These are phyloP conservation scores for Geranium brycei DNA, from an alignment of 345 rosid genomes.

Conservation along the genomic window DNA sequence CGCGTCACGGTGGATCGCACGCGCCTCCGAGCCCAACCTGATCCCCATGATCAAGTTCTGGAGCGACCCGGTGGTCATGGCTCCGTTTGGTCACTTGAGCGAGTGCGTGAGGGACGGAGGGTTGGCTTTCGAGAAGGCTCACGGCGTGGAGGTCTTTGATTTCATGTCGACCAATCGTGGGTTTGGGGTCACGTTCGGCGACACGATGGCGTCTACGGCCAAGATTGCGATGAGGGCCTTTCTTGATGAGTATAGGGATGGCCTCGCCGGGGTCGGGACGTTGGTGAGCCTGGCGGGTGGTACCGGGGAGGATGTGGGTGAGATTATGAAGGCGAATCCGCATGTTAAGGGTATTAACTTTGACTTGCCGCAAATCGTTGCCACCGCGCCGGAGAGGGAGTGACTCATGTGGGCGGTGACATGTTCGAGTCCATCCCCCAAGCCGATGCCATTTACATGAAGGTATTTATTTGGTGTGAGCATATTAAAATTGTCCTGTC, in stretches of 20 bases:
- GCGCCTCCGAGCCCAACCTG: slow-evolving; percentile 12
- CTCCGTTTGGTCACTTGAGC: slow-evolving; percentile 17
- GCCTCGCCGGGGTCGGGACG: slow-evolving; percentile 3
- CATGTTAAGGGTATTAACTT: slow-evolving; percentile 13
- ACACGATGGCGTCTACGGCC: too few species aligned
- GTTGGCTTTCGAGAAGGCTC: too few species aligned
- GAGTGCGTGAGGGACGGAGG: background rate
- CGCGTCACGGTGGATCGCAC: slow-evolving; percentile 23
- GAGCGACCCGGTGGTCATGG: slow-evolving; percentile 12
- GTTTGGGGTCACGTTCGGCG: too few species aligned
- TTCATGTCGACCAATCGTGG: too few species aligned
- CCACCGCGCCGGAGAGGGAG: background rate
- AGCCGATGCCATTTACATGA: background rate
- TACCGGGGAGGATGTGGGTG: slow-evolving; percentile 4
- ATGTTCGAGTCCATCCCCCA: background rate
- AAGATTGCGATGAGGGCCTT: background rate
- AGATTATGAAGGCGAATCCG: slow-evolving; percentile 13
- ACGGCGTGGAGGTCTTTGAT: too few species aligned
- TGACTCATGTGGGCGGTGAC: background rate
- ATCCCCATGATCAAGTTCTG: slow-evolving; percentile 18
- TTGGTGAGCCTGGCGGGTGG: slow-evolving; percentile 19
- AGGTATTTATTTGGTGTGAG: background rate
- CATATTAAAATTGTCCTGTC: too few species aligned
- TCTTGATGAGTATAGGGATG: slow-evolving; percentile 3
- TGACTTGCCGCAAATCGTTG: slow-evolving; percentile 9